A percentile compares a stretch with the other conserved stretches of the same genome.
phyloP scores from a whole-genome alignment of 2,329 filamentous ascomycete genomes.

The Fusarium marasasianum region DNA sequence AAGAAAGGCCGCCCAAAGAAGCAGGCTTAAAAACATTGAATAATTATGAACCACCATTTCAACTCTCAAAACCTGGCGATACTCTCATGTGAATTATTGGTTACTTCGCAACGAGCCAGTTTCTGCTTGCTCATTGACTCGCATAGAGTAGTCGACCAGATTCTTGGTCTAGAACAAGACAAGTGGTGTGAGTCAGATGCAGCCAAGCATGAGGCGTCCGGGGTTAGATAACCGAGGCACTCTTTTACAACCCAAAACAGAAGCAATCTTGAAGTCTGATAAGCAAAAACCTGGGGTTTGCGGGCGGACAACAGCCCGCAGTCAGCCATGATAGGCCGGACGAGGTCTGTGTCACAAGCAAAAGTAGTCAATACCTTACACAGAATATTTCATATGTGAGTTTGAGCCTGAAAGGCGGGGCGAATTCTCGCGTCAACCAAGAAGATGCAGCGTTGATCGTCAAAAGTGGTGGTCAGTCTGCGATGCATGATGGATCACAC shows the following conservation, averaged over 20 bases:
- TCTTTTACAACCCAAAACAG: neutral
- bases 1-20: conserved; percentile 26
- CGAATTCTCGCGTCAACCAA: neutral
- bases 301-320: neutral
- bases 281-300: conserved; percentile 1
- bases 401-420: neutral
- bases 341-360: neutral
- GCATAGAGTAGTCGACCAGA: neutral
- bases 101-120: neutral
- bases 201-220: conserved; percentile 27
- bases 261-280: neutral
- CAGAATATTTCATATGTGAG: neutral
- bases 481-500: conserved; percentile 8
- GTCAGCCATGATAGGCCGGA: conserved; percentile 8
- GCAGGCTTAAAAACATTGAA: conserved; percentile 28
- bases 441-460: conserved; percentile 3
- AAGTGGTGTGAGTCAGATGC: neutral
- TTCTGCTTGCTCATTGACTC: neutral
- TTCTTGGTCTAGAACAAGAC: neutral
- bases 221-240: conserved; percentile 15
- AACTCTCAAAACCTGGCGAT: neutral
- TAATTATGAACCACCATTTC: conserved; percentile 19
- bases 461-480: neutral
- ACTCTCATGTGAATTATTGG: conserved; percentile 8
- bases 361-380: neutral